These are phyloP conservation scores for Melanopsichium pennsylvanicum DNA, from an alignment of 1,284 basidiomycete genomes.

Conservation along the genomic window DNA sequence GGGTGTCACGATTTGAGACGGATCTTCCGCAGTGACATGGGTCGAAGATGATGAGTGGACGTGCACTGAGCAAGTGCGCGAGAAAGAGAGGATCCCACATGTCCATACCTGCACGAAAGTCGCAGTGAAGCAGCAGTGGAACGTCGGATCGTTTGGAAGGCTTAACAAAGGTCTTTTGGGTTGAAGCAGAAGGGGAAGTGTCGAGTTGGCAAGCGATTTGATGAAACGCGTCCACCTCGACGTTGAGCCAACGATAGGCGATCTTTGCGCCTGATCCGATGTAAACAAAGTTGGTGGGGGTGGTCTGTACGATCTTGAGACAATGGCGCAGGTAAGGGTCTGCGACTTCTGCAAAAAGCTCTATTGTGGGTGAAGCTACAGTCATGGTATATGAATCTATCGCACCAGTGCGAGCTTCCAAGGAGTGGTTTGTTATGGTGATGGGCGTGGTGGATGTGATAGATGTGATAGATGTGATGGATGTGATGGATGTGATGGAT, in stretches of 20 bases:
- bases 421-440: no score
- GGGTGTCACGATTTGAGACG: slow-evolving; percentile 35
- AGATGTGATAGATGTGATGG: no score
- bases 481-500: no score
- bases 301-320: slow-evolving; percentile 32
- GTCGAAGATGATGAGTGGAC: slow-evolving; percentile 34
- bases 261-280: slow-evolving; percentile 43
- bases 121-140: slow-evolving; percentile 32
- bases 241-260: slow-evolving; percentile 41
- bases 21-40: slow-evolving; percentile 36
- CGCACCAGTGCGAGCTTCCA: no score
- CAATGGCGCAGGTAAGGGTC: slow-evolving; percentile 35
- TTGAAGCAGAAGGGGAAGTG: neutral
- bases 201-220: slow-evolving; percentile 12
- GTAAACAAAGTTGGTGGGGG: slow-evolving; percentile 30
- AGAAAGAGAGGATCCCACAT: slow-evolving; percentile 49
- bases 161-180: neutral
- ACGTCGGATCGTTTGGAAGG: slow-evolving; percentile 10
- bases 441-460: no score
- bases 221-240: slow-evolving; percentile 20
- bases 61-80: slow-evolving; percentile 42
- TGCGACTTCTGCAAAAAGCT: slow-evolving; percentile 25
- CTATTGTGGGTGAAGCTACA: slow-evolving; percentile 1
- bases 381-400: no score
- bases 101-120: slow-evolving; percentile 36